Evolutionary conservation across 345 rosid genomes (phyloP), one percentile per base, ranked within the genome.

Genomic region (Cardamine occulta): DNA sequence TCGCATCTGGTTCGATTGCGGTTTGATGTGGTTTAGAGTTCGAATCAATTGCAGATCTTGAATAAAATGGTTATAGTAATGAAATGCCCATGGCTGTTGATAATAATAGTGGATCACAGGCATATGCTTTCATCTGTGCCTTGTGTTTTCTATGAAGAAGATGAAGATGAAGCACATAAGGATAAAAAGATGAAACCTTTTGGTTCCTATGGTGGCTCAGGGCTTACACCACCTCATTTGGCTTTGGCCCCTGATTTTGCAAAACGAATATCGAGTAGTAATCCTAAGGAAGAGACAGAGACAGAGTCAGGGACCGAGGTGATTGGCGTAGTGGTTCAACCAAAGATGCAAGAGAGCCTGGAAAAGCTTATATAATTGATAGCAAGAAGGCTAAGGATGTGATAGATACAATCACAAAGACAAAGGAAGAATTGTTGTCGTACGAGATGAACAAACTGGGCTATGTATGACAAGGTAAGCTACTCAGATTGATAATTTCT

Each of bases 191-290:
- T 90, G 97, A 90, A 94, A 79, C 99, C 97, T 24, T 14, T 86
- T 95, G 82, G 97, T 92, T 80, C 99, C 99, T 52, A 87, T 39
- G 42, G 82, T 69, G 83, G 78, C 70, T 79, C 93, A 60, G 97
- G 87, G 52, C 79, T 78, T 55, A 83, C 85, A 70, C 90, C 91
- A 8, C 86, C 96, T 69, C 88, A 89, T 84, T 82, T 95, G 79
- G 94, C 83, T 76, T 94, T 97, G 54, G 99, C 99, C 15, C 93
- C 94, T 54, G 99, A 92, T 85, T 92, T 86, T 51, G 99, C 97
- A 4, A 95, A 92, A 86, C 89, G 86, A 24, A 83, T 95, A 75
- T 92, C 93, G 19, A 85, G 83, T 82, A 86, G 72, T 66, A 84
- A 86, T 75, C 75, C 86, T 34, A 88, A 79, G 80, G 97, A 88